Evolutionary conservation across 2,329 filamentous ascomycete species (phyloP).

Genomic region (Curvularia lunata): DNA sequence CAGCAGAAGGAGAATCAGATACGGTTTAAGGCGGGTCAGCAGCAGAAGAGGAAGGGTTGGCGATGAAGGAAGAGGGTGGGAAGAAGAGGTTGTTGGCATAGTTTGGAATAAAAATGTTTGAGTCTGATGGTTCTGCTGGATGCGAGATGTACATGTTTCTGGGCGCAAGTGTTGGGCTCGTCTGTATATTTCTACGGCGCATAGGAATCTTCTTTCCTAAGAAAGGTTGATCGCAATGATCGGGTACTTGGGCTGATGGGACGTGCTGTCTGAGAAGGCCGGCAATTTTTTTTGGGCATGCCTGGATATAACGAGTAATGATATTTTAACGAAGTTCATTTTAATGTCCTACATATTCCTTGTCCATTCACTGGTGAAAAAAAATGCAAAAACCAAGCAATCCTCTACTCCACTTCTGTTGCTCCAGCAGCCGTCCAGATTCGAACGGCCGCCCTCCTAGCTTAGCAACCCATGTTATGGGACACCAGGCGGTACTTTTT

Average conservation of each 20-base stretch:
- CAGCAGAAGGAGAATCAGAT: slow-evolving; percentile 36
- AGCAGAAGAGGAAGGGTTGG: slow-evolving; percentile 24
- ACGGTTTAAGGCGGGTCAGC: slow-evolving; percentile 28
- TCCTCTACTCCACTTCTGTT: not conserved
- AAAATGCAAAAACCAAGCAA: no score
- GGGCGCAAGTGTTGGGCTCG: not conserved
- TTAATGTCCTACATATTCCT: not conserved
- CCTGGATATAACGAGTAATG: slow-evolving; percentile 11
- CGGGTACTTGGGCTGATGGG: not conserved
- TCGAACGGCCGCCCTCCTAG: no score
- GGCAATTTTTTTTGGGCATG: not conserved
- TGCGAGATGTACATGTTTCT: not conserved
- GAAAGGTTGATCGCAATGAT: not conserved
- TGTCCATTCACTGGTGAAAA: not conserved
- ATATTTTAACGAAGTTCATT: not conserved
- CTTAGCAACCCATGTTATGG: no score
- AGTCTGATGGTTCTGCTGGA: not conserved
- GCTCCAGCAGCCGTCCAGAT: no score
- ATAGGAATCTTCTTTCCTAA: not conserved
- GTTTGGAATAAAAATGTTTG: not conserved
- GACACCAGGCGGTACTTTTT: no score
- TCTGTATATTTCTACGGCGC: slow-evolving; percentile 2
- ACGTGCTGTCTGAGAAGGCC: not conserved
- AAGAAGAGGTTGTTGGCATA: not conserved
- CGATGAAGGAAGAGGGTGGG: slow-evolving; percentile 7